phyloP scores from a whole-genome alignment of 1,284 basidiomycete genomes.

The Ustilago shanxiensis region DNA sequence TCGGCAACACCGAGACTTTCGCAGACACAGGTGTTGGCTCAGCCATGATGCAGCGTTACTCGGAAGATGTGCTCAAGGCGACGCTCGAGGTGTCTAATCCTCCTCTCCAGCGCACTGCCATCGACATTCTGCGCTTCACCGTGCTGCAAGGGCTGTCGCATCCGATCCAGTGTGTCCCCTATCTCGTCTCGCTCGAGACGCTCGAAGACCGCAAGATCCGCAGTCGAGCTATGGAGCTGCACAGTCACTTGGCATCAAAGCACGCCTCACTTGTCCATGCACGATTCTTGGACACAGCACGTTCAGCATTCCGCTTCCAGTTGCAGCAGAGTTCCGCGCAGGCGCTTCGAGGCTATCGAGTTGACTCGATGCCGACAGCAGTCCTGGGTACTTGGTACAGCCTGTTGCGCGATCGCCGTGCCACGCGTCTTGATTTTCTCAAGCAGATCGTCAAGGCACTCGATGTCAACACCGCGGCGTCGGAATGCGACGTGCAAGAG shows the following conservation, averaged over 20 bases:
- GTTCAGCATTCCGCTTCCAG: conserved; percentile 86
- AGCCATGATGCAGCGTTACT: conserved; percentile 90
- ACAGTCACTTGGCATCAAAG: conserved; percentile 85
- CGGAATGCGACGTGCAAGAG: conserved; percentile 34
- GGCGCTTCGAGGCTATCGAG: conserved; percentile 35
- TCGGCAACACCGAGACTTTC: conserved; percentile 92
- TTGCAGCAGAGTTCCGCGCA: conserved; percentile 17
- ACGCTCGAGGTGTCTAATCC: conserved; percentile 73
- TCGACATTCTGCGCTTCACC: conserved; percentile 91
- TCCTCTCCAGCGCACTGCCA: conserved; percentile 82
- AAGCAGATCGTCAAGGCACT: conserved; percentile 84
- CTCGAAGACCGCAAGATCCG: conserved; percentile 77
- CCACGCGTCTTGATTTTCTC: conserved; percentile 85
- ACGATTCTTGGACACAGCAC: conserved; percentile 83
- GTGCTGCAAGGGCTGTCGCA: conserved; percentile 95
- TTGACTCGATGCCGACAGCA: conserved; percentile 24
- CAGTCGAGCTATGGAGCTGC: conserved; percentile 82
- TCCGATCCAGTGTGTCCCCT: conserved; percentile 90
- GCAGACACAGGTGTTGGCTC: conserved; percentile 97
- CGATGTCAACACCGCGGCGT: conserved; percentile 76
- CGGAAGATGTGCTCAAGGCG: conserved; percentile 83
- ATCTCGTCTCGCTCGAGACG: conserved; percentile 93
- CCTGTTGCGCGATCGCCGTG: conserved; percentile 88
- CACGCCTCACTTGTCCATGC: conserved; percentile 90
- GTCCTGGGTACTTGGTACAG: conserved; percentile 87